These are phyloP conservation scores for Venturiaceae sp. DNA, from an alignment of 2,329 filamentous ascomycete genomes.

Conservation along the genomic window DNA sequence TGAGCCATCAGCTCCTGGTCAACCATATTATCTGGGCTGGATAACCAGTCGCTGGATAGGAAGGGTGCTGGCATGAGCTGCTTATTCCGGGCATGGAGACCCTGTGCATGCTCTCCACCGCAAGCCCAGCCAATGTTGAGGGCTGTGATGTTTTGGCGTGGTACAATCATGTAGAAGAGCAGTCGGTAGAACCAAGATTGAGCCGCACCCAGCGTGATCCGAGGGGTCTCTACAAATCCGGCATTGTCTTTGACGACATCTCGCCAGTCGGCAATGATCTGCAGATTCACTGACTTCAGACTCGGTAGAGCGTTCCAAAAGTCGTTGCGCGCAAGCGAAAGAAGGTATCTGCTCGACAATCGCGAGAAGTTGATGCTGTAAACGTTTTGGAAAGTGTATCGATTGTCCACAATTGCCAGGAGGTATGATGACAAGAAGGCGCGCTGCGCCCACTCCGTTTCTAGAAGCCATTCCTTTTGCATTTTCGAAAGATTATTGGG, in stretches of 20 bases:
- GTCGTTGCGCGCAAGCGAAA: constrained; percentile 43
- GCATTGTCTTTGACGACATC: constrained; percentile 43
- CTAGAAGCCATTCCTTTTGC: constrained; percentile 60
- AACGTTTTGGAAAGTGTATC: constrained; percentile 41
- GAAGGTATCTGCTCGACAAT: constrained; percentile 52
- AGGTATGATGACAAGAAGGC: constrained; percentile 60
- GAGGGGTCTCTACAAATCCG: constrained; percentile 38
- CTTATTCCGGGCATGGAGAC: constrained; percentile 51
- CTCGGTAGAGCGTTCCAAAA: constrained; percentile 53
- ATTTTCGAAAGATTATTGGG: constrained; percentile 47
- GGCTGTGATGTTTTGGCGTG: constrained; percentile 40
- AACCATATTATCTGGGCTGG: constrained; percentile 7
- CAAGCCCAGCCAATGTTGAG: constrained; percentile 58
- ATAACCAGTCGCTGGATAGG: constrained; percentile 23
- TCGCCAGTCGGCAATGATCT: constrained; percentile 59
- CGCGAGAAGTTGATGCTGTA: constrained; percentile 54
- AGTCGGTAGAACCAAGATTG: constrained; percentile 42
- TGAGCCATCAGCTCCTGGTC: constrained; percentile 10
- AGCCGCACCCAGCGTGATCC: constrained; percentile 42
- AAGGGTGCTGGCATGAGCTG: constrained; percentile 55
- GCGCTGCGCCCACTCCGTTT: constrained; percentile 59
- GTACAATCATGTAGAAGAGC: constrained; percentile 40
- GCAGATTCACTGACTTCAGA: constrained; percentile 46
- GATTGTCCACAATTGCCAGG: constrained; percentile 54
- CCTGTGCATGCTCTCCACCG: constrained; percentile 57